Conservation (phyloP, 768 basidiomycete species). For the Neoboletus subvelutipes region DNA sequence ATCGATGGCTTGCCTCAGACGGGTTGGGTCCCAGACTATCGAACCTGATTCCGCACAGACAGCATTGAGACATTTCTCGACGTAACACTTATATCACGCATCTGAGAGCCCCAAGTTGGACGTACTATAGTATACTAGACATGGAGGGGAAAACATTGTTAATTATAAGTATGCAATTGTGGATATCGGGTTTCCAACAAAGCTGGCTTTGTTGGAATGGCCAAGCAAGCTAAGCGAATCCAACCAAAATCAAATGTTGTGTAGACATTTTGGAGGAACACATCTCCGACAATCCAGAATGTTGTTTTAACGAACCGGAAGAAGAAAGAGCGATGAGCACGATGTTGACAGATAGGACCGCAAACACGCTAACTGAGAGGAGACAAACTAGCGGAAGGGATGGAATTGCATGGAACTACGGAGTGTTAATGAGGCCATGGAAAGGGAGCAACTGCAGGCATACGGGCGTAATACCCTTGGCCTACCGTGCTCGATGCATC, state of each 20-base stretch:
- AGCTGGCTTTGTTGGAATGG: not conserved
- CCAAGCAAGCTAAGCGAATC: conserved; percentile 34
- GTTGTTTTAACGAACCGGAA: not conserved
- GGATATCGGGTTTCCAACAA: not conserved
- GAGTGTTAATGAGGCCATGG: not conserved
- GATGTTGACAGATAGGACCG: not conserved
- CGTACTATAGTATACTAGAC: too few species aligned
- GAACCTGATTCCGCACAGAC: too few species aligned
- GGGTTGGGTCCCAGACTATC: too few species aligned
- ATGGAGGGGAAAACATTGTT: too few species aligned
- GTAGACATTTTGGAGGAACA: conserved; percentile 45
- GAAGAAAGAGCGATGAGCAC: not conserved
- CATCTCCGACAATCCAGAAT: conserved; percentile 19
- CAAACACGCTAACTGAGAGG: too few species aligned
- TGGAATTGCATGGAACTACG: conserved; percentile 31
- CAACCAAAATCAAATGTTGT: conserved; percentile 41
- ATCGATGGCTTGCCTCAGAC: too few species aligned
- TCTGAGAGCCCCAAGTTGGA: too few species aligned
- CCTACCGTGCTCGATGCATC: conserved; percentile 19
- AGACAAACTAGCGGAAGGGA: conserved; percentile 31
- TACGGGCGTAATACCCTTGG: conserved; percentile 35
- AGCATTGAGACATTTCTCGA: too few species aligned
- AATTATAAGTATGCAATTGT: not conserved
- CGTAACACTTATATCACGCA: too few species aligned
- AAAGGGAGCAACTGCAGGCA: conserved; percentile 11